phyloP scores from a whole-genome alignment of 2,329 filamentous ascomycete genomes.

The Colletotrichum musicola region DNA sequence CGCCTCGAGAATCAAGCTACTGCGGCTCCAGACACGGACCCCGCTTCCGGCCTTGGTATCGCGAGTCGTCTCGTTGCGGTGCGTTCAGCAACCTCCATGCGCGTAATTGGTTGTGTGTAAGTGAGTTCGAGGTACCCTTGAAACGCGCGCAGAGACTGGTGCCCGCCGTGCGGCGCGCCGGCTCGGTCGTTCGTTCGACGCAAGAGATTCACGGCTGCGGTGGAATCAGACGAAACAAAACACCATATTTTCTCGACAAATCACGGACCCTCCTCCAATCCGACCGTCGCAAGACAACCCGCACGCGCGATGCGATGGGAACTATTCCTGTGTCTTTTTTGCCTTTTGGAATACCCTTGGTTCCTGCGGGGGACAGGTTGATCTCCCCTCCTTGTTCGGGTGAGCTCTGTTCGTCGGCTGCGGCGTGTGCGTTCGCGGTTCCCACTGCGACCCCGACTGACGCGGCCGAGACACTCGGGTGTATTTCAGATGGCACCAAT shows the following conservation, averaged over 20 bases:
- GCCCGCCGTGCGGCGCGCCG: slow-evolving; percentile 20
- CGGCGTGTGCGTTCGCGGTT: background rate
- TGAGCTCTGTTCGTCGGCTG: background rate
- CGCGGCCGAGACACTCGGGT: background rate
- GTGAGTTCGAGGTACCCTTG: slow-evolving; percentile 19
- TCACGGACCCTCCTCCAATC: slow-evolving; percentile 13
- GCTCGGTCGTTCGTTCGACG: slow-evolving; percentile 13
- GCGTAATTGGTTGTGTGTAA: no score
- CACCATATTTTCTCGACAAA: background rate
- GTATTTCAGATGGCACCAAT: slow-evolving; percentile 26
- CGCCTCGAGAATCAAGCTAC: background rate
- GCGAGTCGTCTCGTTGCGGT: no score
- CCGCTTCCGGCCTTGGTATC: slow-evolving; percentile 6
- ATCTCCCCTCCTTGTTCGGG: slow-evolving; percentile 18
- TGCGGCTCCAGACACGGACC: background rate
- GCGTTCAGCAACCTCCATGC: no score
- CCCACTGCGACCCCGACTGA: background rate
- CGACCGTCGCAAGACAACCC: slow-evolving; percentile 3
- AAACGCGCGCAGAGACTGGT: slow-evolving; percentile 24
- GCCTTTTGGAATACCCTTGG: background rate
- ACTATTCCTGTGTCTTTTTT: background rate
- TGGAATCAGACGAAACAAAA: slow-evolving; percentile 34
- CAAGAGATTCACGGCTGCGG: slow-evolving; percentile 8
- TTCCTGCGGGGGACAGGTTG: background rate
- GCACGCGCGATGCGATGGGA: background rate